Percentiles rank a stretch among this genome's conserved stretches.
Conservation (phyloP, 2,329 filamentous ascomycete species). For the Colletotrichum liaoningense region DNA sequence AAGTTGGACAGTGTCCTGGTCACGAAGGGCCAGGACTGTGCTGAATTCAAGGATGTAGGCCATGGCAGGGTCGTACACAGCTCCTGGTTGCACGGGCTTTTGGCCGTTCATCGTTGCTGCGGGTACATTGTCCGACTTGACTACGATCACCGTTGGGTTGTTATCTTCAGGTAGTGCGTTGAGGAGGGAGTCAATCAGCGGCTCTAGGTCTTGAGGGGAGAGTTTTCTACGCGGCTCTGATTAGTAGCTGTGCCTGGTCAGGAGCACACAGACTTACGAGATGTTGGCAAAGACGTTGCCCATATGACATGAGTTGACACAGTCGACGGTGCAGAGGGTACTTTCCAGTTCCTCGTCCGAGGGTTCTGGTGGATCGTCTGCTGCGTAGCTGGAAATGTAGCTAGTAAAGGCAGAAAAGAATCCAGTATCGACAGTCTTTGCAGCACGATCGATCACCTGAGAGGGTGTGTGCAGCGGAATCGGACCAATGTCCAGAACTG, state of each 20-base stretch:
- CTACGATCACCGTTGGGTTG: conserved; percentile 81
- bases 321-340: conserved; percentile 93
- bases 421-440: conserved; percentile 81
- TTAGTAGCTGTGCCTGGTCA: background rate
- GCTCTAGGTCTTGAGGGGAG: conserved; percentile 47
- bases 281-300: conserved; percentile 86
- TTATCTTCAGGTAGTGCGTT: conserved; percentile 88
- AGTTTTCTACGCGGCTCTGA: conserved; percentile 49
- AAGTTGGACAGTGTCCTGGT: conserved; percentile 76
- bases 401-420: conserved; percentile 95
- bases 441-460: conserved; percentile 89
- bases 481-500: conserved; percentile 76
- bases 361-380: conserved; percentile 96
- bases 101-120: conserved; percentile 70
- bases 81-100: conserved; percentile 63
- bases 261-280: conserved; percentile 63
- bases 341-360: conserved; percentile 98
- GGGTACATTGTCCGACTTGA: conserved; percentile 85
- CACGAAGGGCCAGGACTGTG: conserved; percentile 82
- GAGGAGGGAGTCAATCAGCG: conserved; percentile 76
- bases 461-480: conserved; percentile 93
- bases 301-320: conserved; percentile 89
- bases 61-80: conserved; percentile 84
- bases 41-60: conserved; percentile 94
- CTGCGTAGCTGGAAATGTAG: conserved; percentile 98